phyloP scores from a whole-genome alignment of 345 rosid genomes.

The Citrus sinensis region DVS_A1.0 CM039166.1:23747001-23747500 shows the following conservation, averaged over 20 bases:
- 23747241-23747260: constrained; percentile 45
- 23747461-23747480: too few relatives aligned
- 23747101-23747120: too few relatives aligned
- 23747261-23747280: constrained; percentile 72
- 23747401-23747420: too few relatives aligned
- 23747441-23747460: too few relatives aligned
- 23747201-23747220: neutral
- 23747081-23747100: too few relatives aligned
- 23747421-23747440: too few relatives aligned
- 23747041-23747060: too few relatives aligned
- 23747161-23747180: neutral
- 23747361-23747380: neutral
- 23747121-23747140: neutral
- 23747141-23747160: neutral
- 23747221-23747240: neutral
- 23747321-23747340: neutral
- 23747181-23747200: neutral
- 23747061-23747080: too few relatives aligned
- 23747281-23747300: constrained; percentile 54
- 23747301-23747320: constrained; percentile 73
- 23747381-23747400: neutral
- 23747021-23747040: too few relatives aligned
- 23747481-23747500: too few relatives aligned
- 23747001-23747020: too few relatives aligned
- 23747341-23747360: neutral